Percentiles rank a stretch among this genome's conserved stretches.
Evolutionary conservation across 129 eudicot genomes (phyloP).

Genomic region (Flaveria bidentis): DNA sequence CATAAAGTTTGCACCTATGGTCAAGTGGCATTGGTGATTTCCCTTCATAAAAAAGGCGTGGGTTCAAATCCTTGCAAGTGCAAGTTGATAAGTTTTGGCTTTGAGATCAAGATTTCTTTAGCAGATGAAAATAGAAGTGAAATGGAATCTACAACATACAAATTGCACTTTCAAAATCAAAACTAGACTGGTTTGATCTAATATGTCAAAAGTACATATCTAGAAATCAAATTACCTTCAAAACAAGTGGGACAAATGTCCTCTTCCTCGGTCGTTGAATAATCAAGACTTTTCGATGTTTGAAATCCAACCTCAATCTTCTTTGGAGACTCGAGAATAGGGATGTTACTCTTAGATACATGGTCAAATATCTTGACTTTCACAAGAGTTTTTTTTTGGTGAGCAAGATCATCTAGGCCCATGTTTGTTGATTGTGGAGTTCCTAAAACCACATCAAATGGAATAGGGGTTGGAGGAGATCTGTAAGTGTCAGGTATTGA

Average conservation of each 20-base stretch:
- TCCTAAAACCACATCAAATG: constrained; percentile 72
- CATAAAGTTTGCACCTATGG: background rate
- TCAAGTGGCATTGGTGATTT: too few species aligned
- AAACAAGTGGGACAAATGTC: constrained; percentile 83
- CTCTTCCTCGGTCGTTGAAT: constrained; percentile 54
- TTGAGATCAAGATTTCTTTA: background rate
- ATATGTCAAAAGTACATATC: constrained; percentile 25
- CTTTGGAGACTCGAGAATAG: constrained; percentile 38
- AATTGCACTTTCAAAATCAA: background rate
- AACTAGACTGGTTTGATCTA: background rate
- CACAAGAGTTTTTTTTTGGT: constrained; percentile 26
- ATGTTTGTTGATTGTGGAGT: constrained; percentile 41
- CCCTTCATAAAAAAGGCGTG: too few species aligned
- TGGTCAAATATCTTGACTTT: constrained; percentile 33
- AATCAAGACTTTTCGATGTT: constrained; percentile 29
- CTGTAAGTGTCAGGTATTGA: constrained; percentile 71
- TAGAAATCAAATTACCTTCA: constrained; percentile 54
- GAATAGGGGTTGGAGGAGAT: constrained; percentile 73
- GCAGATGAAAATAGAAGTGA: background rate
- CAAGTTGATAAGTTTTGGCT: background rate
- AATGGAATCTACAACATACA: background rate
- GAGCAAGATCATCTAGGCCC: constrained; percentile 23
- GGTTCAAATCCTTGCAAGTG: too few species aligned
- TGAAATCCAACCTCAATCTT: constrained; percentile 46
- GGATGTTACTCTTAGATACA: constrained; percentile 31